Conservation (phyloP, 73 alveolate species). For the Tetrahymena malaccensis region DNA sequence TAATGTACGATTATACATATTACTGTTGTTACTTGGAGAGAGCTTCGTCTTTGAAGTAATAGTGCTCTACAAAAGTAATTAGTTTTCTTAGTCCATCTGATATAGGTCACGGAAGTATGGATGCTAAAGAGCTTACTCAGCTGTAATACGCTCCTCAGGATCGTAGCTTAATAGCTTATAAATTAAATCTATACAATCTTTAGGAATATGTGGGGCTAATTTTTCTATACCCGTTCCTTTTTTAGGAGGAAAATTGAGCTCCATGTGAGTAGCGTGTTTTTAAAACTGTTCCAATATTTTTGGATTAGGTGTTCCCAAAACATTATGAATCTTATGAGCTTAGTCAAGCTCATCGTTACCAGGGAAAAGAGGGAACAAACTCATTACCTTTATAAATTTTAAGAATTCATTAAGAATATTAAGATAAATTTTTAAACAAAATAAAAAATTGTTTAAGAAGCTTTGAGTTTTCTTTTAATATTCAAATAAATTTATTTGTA, state of each 20-base stretch:
- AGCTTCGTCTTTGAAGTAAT: background rate
- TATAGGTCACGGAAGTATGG: conserved; percentile 20
- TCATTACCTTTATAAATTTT: conserved; percentile 3
- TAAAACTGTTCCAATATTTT: conserved; percentile 68
- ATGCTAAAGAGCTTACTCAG: conserved; percentile 35
- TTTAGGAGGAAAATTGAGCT: conserved; percentile 68
- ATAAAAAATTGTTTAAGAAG: background rate
- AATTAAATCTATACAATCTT: conserved; percentile 52
- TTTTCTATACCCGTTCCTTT: conserved; percentile 84
- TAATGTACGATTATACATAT: background rate
- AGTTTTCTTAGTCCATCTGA: conserved; percentile 1
- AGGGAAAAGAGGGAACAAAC: conserved; percentile 91
- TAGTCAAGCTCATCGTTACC: conserved; percentile 97
- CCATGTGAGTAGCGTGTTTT: conserved; percentile 77
- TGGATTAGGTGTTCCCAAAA: conserved; percentile 87
- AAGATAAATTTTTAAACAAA: background rate
- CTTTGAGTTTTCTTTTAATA: no score
- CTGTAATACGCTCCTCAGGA: conserved; percentile 39
- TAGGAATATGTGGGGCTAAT: conserved; percentile 51
- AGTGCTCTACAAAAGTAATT: background rate
- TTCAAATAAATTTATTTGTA: no score
- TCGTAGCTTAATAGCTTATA: conserved; percentile 31
- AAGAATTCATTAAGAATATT: background rate
- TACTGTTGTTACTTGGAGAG: background rate
- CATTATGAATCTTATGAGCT: conserved; percentile 89